Evolutionary conservation across 176 grass and related monocot species (phyloP), one percentile per base, ranked within the genome.

Genomic region (Raddia guianensis): DNA sequence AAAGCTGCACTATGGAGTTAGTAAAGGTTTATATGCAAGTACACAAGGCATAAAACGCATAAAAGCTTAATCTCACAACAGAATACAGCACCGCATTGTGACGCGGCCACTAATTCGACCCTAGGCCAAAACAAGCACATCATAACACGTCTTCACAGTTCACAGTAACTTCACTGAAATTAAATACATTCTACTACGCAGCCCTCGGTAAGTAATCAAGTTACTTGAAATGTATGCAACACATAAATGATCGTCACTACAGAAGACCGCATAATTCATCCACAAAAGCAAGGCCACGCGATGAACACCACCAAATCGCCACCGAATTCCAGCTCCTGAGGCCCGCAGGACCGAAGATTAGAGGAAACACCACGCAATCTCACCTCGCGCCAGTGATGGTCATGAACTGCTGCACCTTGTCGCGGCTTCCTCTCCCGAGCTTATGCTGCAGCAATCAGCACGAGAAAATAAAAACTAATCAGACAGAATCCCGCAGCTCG

Each of bases 321-420:
- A 49, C 72, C 74, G 68, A 87, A 71, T 58, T 75, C 18, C 60
- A 62, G 15, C 10, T 75, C 52, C 53, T 21, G 63, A 13, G 34
- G 4, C 40, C 7, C 43, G 1, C 16, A 64, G 32, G 37, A 10
- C 11, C 12, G 60, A 27, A 78, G 20, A 16, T 49, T 40, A 58
- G 59, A 71, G 40, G 16, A 3, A 78, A 77, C 16, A 77, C 16
- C 46, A 35, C 32, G 63, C 8, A 79, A 50, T 59, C 70, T 56
- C 58, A 97, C 94, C 89, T 97, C 48, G 91, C 79, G 15, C 94
- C 97, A 48, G 97, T 99, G 69, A 99, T 99, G 70, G 88, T 64
- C 89, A 99, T 99, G 87, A 99, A 99, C 89, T 96, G 97, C 73
- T 99, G 93, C 84, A 96, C 90, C 90, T 99, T 99, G 81, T 99